phyloP scores from a whole-genome alignment of 208 protist genomes.

The Borovskyia barvae region DNA sequence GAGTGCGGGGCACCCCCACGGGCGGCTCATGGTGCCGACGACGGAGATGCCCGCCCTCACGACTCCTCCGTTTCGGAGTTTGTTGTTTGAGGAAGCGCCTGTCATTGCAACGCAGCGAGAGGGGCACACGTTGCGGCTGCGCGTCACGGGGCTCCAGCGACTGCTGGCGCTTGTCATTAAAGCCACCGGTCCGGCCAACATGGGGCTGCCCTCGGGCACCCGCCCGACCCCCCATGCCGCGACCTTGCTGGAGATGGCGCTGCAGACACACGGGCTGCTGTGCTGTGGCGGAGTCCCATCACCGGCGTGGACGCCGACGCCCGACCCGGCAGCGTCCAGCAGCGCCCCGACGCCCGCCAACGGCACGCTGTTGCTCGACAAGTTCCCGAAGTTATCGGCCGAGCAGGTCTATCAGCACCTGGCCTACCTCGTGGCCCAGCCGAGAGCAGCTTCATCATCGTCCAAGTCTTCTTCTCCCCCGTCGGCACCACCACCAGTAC shows the following conservation, averaged over 20 bases:
- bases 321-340: slow-evolving; percentile 5
- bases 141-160: slow-evolving; percentile 22
- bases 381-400: slow-evolving; percentile 36
- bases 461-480: slow-evolving; percentile 4
- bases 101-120: slow-evolving; percentile 2
- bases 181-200: neutral
- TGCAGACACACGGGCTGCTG: slow-evolving; percentile 66
- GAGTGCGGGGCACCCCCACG: slow-evolving; percentile 4
- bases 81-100: slow-evolving; percentile 35
- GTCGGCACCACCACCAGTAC: neutral
- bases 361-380: slow-evolving; percentile 38
- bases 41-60: neutral
- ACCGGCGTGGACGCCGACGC: slow-evolving; percentile 33
- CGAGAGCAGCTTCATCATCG: neutral
- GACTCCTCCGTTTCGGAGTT: slow-evolving; percentile 7
- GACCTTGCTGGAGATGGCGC: slow-evolving; percentile 63
- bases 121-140: slow-evolving; percentile 36
- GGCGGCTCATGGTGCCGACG: no score
- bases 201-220: slow-evolving; percentile 8
- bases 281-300: slow-evolving; percentile 52
- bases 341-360: neutral
- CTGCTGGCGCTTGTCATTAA: slow-evolving; percentile 37
- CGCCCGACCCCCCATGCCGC: slow-evolving; percentile 26
- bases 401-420: slow-evolving; percentile 60
- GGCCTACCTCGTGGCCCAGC: slow-evolving; percentile 5